These are phyloP conservation scores for Argentina anserina DNA, from an alignment of 306 rosid genomes.

Conservation along the genomic window DNA sequence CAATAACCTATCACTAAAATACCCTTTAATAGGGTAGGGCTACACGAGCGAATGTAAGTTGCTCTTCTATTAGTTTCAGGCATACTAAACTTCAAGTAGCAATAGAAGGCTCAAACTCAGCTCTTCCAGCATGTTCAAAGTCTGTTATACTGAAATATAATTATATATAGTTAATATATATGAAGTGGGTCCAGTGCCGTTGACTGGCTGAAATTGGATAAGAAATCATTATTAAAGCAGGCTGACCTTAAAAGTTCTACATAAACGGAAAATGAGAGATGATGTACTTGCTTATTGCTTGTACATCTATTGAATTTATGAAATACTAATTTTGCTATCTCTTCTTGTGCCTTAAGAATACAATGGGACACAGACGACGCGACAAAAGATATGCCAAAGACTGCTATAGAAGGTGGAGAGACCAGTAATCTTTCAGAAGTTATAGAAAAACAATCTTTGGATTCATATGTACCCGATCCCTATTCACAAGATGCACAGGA, in stretches of 20 bases:
- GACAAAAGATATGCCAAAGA: constrained; percentile 22
- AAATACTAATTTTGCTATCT: neutral
- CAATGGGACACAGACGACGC: constrained; percentile 42
- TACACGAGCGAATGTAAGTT: neutral
- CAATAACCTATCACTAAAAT: neutral
- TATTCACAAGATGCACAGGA: constrained; percentile 21
- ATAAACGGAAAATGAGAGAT: no score
- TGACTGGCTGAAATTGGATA: neutral
- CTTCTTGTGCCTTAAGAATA: constrained; percentile 22
- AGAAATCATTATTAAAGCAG: no score
- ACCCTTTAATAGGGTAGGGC: neutral
- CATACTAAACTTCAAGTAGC: neutral
- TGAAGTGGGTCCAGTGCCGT: neutral
- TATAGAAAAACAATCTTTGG: constrained; percentile 35
- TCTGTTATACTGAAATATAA: neutral
- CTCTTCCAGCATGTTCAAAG: neutral
- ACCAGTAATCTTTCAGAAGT: constrained; percentile 25
- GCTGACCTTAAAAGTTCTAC: no score
- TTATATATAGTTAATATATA: neutral
- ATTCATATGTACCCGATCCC: constrained; percentile 31
- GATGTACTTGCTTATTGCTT: neutral
- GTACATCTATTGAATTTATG: neutral
- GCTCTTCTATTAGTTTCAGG: neutral
- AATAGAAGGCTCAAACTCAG: neutral
- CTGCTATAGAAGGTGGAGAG: constrained; percentile 34